Conservation (phyloP, 225 moss, liverwort and hornwort genomes). For the Pleurozium schreberi region DNA sequence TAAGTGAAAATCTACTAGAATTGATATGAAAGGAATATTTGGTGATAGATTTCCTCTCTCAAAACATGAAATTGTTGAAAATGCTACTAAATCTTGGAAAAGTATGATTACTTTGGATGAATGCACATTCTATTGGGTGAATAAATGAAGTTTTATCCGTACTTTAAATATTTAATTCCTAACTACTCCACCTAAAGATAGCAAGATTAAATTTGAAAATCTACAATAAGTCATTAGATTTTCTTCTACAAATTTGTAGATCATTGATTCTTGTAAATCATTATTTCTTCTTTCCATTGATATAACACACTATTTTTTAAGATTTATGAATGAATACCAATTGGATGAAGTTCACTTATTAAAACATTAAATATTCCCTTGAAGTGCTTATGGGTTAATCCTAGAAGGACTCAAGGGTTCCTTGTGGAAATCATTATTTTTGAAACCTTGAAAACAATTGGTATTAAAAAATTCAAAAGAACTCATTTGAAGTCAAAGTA, state of each 20-base stretch:
- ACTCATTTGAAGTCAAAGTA: too few species aligned
- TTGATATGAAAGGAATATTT: fast-evolving
- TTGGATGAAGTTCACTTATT: not conserved
- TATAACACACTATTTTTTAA: fast-evolving
- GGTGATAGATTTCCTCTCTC: not conserved
- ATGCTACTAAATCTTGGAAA: not conserved
- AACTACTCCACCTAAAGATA: fast-evolving
- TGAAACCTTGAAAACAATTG: too few species aligned
- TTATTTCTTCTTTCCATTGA: not conserved
- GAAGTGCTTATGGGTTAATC: not conserved
- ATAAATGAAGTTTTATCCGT: not conserved
- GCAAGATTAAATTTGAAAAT: not conserved
- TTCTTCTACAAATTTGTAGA: not conserved
- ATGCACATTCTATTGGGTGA: not conserved
- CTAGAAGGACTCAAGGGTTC: too few species aligned
- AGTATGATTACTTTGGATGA: not conserved
- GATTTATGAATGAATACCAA: not conserved
- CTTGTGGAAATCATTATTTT: too few species aligned
- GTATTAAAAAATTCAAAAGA: too few species aligned
- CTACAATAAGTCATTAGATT: not conserved
- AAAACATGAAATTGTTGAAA: not conserved
- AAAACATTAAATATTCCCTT: not conserved
- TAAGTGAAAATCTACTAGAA: too few species aligned
- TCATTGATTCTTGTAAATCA: not conserved
- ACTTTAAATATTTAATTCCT: not conserved